Percentiles rank a stretch among this genome's conserved stretches.
Conservation (phyloP, 176 grass and related monocot species). For the Rhynchospora pubera region DNA sequence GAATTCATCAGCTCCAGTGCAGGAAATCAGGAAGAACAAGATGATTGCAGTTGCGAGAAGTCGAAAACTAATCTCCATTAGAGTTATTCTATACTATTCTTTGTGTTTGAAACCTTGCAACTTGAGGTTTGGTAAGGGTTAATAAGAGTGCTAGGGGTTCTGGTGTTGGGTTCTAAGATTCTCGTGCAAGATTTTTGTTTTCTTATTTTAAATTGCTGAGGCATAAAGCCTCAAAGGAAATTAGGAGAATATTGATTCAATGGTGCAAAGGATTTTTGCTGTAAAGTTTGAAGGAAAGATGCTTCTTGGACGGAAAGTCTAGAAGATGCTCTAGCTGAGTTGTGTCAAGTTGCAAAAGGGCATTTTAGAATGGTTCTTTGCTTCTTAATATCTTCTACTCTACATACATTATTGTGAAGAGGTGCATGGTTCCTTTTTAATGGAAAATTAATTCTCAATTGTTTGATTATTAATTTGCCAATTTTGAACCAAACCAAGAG, state of each 20-base stretch:
- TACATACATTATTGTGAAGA: no score
- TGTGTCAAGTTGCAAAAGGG: background rate
- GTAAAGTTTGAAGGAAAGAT: slow-evolving; percentile 25
- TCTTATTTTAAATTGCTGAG: background rate
- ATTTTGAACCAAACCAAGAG: background rate
- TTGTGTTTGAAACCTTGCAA: slow-evolving; percentile 1
- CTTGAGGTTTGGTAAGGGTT: background rate
- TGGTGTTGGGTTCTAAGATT: background rate
- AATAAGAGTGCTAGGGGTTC: slow-evolving; percentile 8
- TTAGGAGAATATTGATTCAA: slow-evolving; percentile 22
- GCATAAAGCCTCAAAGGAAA: background rate
- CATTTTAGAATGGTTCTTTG: slow-evolving; percentile 26
- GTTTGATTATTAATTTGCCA: background rate
- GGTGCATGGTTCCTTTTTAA: no score
- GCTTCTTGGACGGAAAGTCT: slow-evolving; percentile 25
- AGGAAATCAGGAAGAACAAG: background rate
- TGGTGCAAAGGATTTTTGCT: slow-evolving; percentile 25
- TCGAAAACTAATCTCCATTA: background rate
- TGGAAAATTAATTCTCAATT: background rate
- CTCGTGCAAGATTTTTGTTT: slow-evolving; percentile 4
- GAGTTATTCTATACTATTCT: background rate
- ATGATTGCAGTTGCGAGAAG: background rate
- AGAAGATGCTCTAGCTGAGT: slow-evolving; percentile 22
- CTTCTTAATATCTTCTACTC: slow-evolving; percentile 7
- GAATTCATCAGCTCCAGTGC: background rate